phyloP scores from a whole-genome alignment of 2,329 filamentous ascomycete genomes.

The Xylaria arbuscula region DNA sequence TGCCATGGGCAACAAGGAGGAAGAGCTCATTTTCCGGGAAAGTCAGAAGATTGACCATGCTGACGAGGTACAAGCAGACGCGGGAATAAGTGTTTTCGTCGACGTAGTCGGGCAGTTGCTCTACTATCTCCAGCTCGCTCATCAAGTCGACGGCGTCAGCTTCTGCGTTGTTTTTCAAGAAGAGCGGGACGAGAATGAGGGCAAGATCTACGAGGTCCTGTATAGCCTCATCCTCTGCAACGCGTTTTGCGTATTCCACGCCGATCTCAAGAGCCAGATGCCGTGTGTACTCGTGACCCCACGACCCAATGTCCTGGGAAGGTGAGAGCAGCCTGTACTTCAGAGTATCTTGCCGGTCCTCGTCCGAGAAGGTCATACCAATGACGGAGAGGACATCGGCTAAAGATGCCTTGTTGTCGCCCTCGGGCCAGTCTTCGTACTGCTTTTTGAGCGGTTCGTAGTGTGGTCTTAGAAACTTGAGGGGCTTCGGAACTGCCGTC shows the following conservation, averaged over 20 bases:
- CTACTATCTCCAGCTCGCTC: slow-evolving; percentile 97
- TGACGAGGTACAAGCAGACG: slow-evolving; percentile 98
- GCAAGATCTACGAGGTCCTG: slow-evolving; percentile 89
- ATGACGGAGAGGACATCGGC: slow-evolving; percentile 97
- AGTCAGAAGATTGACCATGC: slow-evolving; percentile 97
- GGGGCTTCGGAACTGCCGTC: slow-evolving; percentile 97
- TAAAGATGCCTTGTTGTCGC: slow-evolving; percentile 87
- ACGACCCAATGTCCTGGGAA: slow-evolving; percentile 91
- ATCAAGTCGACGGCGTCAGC: slow-evolving; percentile 97
- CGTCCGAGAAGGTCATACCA: slow-evolving; percentile 98
- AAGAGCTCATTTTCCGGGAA: slow-evolving; percentile 98
- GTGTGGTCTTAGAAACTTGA: slow-evolving; percentile 97
- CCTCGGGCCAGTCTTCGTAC: slow-evolving; percentile 88
- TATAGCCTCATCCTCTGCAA: slow-evolving; percentile 85
- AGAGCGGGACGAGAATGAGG: slow-evolving; percentile 87
- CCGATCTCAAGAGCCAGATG: slow-evolving; percentile 96
- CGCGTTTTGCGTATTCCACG: slow-evolving; percentile 88
- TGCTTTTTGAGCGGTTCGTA: slow-evolving; percentile 89
- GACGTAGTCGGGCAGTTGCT: slow-evolving; percentile 86
- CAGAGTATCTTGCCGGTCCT: slow-evolving; percentile 93
- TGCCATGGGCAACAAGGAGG: slow-evolving; percentile 89
- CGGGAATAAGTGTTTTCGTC: slow-evolving; percentile 94
- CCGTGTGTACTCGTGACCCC: slow-evolving; percentile 98
- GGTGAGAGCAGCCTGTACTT: slow-evolving; percentile 94
- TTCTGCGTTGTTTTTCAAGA: slow-evolving; percentile 96